Base-by-base conservation (phyloP, 106 monocot species). In the Amphibolis antarctica region DNA sequence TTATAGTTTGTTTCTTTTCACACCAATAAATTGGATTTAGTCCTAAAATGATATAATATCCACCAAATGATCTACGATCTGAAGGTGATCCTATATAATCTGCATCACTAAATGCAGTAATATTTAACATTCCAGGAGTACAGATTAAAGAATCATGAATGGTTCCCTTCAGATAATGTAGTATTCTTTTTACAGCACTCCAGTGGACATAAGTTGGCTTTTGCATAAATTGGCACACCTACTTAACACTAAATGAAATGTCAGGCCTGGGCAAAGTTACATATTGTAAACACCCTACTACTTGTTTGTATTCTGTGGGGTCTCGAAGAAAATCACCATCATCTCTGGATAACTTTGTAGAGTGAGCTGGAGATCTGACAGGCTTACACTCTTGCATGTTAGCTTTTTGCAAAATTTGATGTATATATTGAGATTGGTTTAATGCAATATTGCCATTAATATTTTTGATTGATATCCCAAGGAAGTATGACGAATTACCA, bases 151-250 rank as follows among this genome's bases (percentile, higher is more conserved):
- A 18, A 0, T 26, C 3, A 4, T 27, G 10, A 19, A 31, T 0
- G 4, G 53, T 53, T 0, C 36, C 52, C 21, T 66, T 53, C 4
- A 66, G 11, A 31, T 52, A 53, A 0, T 0, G 9, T n/a, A 66
- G 51, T 1, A 54, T 29, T 0, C 0, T 9, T n/a, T 66, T 54
- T 0, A 21, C 19, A n/a, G 5, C 19, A 1, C 10, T 19, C 21
- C 5, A 42, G 17, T 53, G 51, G 11, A 12, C 12, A 12, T 53
- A 1, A 53, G 36, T 50, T 27, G 66, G 53, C 5, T 30, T 20
- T 19, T 62, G 53, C 51, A 70, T 60, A 14, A 70, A 70, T 17
- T 70, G 60, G 0, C 50, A 70, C 3, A 51, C 51, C 11, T 29
- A 0, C 18, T 70, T 70, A 4, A 70, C 60, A 22, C 10, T 0